Evolutionary conservation across 495 filamentous ascomycete genomes (phyloP), one percentile per base, ranked within the genome.

Genomic region (Evansstolkia leycettana): DNA sequence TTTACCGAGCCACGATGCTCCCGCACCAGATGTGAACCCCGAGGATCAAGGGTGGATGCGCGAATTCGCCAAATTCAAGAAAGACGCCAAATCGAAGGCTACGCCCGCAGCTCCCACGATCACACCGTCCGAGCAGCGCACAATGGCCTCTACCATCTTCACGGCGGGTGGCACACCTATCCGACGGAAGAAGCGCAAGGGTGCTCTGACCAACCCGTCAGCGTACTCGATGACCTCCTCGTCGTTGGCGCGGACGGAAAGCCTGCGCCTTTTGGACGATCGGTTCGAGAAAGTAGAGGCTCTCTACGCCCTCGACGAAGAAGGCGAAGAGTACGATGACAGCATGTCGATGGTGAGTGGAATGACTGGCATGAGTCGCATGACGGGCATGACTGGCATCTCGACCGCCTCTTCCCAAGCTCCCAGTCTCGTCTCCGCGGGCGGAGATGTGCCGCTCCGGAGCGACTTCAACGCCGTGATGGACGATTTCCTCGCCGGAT

Each of bases 201-300:
- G 86, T 30, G 87, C 90, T 13, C 54, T 90, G 54, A 95, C 90
- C 14, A 84, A 81, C 47, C 83, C 81, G 1, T 89, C 89, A 5
- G 71, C 73, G 11, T 96, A 94, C 62, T 94, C 86, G n/a, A 99
- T 96, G 92, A 87, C 81, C 0, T 93, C 84, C 5, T 94, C 90
- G 0, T 80, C 87, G 0, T 65, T 96, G 5, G 74, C 80, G 14
- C 75, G 92, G 28, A 96, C 89, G 1, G 90, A 94, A 41, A 84
- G 85, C n/a, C 70, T 87, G 25, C 76, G 77, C 4, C 70, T 87
- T 8, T 67, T 96, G 13, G 92, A 99, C 53, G 78, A 77, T 28
- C 76, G 90, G 10, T 99, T 96, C 51, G 90, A 95, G 46, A 81
- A 78, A 62, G 71, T 94, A 18, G 84, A 94, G 53, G 80, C 83